These are phyloP conservation scores for Annulohypoxylon truncatum DNA, from an alignment of 2,329 filamentous ascomycete genomes.

Conservation along the genomic window DNA sequence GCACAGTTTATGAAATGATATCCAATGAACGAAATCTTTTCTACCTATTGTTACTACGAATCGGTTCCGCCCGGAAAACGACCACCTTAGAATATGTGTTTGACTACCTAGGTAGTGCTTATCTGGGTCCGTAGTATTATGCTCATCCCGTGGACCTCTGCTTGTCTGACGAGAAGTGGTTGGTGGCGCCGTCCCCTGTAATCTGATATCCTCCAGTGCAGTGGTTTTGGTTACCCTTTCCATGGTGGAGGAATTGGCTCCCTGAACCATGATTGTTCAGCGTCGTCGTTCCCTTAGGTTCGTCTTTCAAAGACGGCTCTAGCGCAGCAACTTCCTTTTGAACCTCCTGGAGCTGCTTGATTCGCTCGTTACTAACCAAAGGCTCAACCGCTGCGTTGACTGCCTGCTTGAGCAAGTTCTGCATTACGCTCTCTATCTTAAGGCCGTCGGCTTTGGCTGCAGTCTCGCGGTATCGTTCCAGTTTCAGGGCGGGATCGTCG, in stretches of 20 bases:
- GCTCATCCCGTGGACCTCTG: not conserved
- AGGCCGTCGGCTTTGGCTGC: not conserved
- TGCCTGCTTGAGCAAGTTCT: not conserved
- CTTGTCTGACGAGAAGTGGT: not conserved
- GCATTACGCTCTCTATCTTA: not conserved
- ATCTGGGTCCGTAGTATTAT: no score
- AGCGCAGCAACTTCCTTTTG: not conserved
- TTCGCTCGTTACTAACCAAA: not conserved
- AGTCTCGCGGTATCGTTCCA: not conserved
- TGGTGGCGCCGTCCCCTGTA: not conserved
- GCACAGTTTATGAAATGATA: no score
- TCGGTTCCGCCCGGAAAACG: no score
- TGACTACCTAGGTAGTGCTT: no score
- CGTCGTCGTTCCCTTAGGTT: not conserved
- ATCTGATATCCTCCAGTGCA: not conserved
- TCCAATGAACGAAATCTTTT: no score
- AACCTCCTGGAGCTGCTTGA: not conserved
- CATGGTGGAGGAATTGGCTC: not conserved
- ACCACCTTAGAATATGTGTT: no score
- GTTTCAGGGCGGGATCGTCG: not conserved
- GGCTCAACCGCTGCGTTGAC: not conserved
- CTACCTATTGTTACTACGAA: no score
- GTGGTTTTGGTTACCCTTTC: not conserved
- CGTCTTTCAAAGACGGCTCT: not conserved
- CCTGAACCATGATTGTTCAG: not conserved